Base-by-base conservation (phyloP, 2,329 filamentous ascomycete genomes). In the Albifimbria verrucaria region DNA sequence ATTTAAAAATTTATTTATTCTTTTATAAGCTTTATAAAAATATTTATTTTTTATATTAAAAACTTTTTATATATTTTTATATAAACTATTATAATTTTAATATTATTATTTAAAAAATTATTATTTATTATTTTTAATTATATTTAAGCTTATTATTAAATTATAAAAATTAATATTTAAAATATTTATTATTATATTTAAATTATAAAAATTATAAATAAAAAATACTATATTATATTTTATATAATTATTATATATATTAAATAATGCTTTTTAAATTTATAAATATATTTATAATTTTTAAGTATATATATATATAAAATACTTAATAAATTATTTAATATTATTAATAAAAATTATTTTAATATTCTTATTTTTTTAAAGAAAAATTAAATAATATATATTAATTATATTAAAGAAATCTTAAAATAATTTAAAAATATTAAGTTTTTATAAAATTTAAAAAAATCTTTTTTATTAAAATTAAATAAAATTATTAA, bases 301-400 rank as follows among this genome's bases (percentile, higher is more conserved):
- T 54, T 44, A 54, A 57, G 36, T 51, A 44, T 26, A 43, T 57
- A 57, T 53, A 59, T 57, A 45, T 55, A 59, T 45, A 50, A 52
- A 45, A 28, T 52, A 50, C 45, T 57, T 50, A 48, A 49, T 51
- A 41, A 50, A 44, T 11, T 55, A 53, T 23, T 52, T 54, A 48
- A 52, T 55, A 54, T 52, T 50, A 53, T 55, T 47, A 55, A 54
- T 55, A 57, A 54, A 48, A 53, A 52, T 39, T 55, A 57, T 25
- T 28, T 57, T 42, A 49, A 57, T 56, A 57, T 53, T 58, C 57
- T 59, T n/a, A n/a, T 55, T 41, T 54, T 58, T 26, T 57, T 48
- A 42, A 52, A 32, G 49, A 49, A 55, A 15, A 48, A 24, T 7
- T 28, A 39, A 49, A 51, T 52, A 17, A 44, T 50, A 32, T 56